Conservation (phyloP, 2,329 filamentous ascomycete genomes). For the Colletotrichum melonis region DNA sequence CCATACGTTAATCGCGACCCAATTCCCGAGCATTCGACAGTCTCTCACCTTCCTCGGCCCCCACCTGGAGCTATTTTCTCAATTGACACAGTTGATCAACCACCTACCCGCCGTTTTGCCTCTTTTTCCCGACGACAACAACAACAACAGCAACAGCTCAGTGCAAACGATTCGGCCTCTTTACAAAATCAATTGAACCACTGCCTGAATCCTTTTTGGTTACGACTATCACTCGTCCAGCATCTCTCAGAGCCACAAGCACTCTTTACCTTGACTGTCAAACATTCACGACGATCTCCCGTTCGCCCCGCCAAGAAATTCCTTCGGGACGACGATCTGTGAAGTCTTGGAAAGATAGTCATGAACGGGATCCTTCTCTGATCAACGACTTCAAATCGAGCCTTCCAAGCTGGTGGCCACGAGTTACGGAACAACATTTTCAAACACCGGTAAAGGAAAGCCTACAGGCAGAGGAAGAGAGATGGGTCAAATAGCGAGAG, state of each 20-base stretch:
- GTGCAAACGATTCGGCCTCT: background rate
- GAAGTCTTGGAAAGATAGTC: slow-evolving; percentile 15
- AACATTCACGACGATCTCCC: background rate
- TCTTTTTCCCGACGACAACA: background rate
- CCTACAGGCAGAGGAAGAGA: background rate
- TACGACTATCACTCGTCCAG: slow-evolving; percentile 44
- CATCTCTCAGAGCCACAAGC: slow-evolving; percentile 40
- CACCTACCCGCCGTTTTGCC: slow-evolving; percentile 35
- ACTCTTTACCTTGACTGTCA: slow-evolving; percentile 21
- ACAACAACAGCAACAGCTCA: slow-evolving; percentile 2
- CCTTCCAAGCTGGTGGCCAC: background rate
- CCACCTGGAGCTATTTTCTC: slow-evolving; percentile 32
- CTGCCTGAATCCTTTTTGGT: slow-evolving; percentile 44
- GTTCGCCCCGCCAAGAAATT: background rate
- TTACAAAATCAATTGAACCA: slow-evolving; percentile 37
- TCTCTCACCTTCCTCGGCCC: slow-evolving; percentile 19
- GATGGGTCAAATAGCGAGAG: slow-evolving; percentile 10
- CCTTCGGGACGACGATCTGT: background rate
- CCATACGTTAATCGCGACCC: slow-evolving; percentile 10
- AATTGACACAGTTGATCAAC: slow-evolving; percentile 35
- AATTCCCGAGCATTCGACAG: slow-evolving; percentile 2
- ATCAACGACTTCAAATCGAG: slow-evolving; percentile 9
- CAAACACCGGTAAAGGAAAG: background rate
- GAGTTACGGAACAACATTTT: background rate
- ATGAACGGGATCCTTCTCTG: slow-evolving; percentile 25